phyloP scores from a whole-genome alignment of 2,329 filamentous ascomycete genomes.

The Colletotrichum graminicola region DNA sequence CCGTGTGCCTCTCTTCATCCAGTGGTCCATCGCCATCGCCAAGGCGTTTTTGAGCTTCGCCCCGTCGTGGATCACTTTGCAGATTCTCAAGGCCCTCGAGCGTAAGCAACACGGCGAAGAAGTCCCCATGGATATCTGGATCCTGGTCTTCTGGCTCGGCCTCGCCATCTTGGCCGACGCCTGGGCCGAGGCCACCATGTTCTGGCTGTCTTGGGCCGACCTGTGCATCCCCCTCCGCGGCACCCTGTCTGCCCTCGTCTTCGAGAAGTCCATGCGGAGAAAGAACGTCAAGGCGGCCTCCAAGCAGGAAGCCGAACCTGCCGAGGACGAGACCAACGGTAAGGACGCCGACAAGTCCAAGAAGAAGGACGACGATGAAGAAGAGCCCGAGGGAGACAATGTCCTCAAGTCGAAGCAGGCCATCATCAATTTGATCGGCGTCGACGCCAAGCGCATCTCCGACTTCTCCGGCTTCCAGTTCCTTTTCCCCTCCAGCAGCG shows the following conservation, averaged over 20 bases:
- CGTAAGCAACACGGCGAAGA: slow-evolving; percentile 58
- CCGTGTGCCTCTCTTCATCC: slow-evolving; percentile 65
- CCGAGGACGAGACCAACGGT: slow-evolving; percentile 49
- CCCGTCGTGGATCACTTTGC: slow-evolving; percentile 77
- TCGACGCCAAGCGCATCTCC: slow-evolving; percentile 77
- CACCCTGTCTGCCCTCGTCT: slow-evolving; percentile 79
- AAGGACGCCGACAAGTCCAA: slow-evolving; percentile 49
- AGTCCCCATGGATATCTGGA: slow-evolving; percentile 69
- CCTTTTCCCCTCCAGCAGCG: slow-evolving; percentile 71
- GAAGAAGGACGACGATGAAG: slow-evolving; percentile 58
- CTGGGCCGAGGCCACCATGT: slow-evolving; percentile 74
- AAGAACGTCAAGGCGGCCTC: slow-evolving; percentile 80
- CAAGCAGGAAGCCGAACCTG: slow-evolving; percentile 55
- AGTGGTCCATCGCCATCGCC: slow-evolving; percentile 68
- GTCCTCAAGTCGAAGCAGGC: slow-evolving; percentile 69
- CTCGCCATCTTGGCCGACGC: slow-evolving; percentile 68
- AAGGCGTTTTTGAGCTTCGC: slow-evolving; percentile 73
- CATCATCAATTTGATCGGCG: slow-evolving; percentile 83
- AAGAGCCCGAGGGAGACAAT: slow-evolving; percentile 59
- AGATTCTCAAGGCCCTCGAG: slow-evolving; percentile 76
- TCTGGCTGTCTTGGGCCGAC: slow-evolving; percentile 74
- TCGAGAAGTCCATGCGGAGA: slow-evolving; percentile 80
- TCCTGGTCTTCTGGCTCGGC: slow-evolving; percentile 76
- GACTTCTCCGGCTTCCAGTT: slow-evolving; percentile 77
- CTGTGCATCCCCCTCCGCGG: slow-evolving; percentile 75